These are phyloP conservation scores for Hirsutella rhossiliensis DNA, from an alignment of 2,329 filamentous ascomycete genomes.

Conservation along the genomic window DNA sequence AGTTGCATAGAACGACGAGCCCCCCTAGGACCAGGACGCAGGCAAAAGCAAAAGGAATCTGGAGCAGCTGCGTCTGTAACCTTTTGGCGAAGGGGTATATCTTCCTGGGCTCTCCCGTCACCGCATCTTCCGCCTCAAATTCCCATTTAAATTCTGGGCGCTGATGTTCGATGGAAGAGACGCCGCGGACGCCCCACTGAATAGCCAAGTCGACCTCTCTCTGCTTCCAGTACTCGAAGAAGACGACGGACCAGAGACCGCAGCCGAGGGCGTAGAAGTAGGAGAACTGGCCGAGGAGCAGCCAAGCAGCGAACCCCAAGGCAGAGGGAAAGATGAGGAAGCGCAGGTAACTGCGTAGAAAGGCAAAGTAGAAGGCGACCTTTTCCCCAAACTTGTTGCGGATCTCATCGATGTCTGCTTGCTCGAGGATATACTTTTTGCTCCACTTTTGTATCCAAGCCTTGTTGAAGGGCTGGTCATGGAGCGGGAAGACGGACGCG, in stretches of 20 bases:
- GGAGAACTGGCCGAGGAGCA: constrained; percentile 77
- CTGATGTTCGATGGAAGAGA: constrained; percentile 68
- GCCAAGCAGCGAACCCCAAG: constrained; percentile 66
- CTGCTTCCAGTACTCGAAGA: constrained; percentile 94
- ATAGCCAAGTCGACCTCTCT: constrained; percentile 79
- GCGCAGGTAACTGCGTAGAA: constrained; percentile 79
- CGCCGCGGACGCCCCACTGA: constrained; percentile 78
- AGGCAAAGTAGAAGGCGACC: constrained; percentile 92
- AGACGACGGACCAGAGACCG: constrained; percentile 77
- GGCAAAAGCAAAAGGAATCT: constrained; percentile 72
- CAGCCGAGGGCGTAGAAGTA: constrained; percentile 66
- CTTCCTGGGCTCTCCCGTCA: constrained; percentile 68
- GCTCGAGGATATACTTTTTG: constrained; percentile 54
- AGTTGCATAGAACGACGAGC: constrained; percentile 78
- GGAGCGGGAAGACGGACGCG: constrained; percentile 64
- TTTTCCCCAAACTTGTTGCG: constrained; percentile 68
- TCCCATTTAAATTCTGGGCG: constrained; percentile 72
- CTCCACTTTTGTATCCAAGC: constrained; percentile 65
- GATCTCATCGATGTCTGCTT: constrained; percentile 59
- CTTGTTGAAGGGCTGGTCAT: constrained; percentile 65
- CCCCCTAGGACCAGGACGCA: constrained; percentile 63
- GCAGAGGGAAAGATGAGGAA: constrained; percentile 74
- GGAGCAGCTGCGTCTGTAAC: constrained; percentile 63
- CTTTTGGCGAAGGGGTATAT: constrained; percentile 68
- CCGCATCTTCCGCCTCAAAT: constrained; percentile 60